phyloP scores from a whole-genome alignment of 768 basidiomycete genomes.

The Lactarius sanguifluus region DNA sequence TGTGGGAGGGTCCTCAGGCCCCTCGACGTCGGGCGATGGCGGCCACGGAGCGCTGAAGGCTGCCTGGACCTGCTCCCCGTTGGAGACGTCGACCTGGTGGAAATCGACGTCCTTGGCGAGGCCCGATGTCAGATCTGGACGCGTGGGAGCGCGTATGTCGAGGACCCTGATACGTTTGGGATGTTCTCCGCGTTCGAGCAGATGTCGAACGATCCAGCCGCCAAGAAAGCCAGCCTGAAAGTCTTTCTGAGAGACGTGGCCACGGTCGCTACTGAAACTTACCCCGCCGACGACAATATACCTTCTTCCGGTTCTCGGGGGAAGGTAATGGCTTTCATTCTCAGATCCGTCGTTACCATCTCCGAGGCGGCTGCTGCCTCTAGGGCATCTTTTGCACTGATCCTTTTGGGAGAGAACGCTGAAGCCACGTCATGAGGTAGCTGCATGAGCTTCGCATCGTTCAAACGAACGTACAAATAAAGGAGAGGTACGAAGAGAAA shows the following conservation, averaged over 20 bases:
- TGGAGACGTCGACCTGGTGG: conserved; percentile 56
- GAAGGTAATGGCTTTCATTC: conserved; percentile 50
- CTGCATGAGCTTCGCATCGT: conserved; percentile 54
- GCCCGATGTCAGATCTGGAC: conserved; percentile 55
- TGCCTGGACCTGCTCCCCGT: conserved; percentile 50
- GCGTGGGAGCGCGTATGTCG: conserved; percentile 63
- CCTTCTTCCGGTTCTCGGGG: conserved; percentile 66
- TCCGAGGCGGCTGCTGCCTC: conserved; percentile 41
- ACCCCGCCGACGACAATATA: conserved; percentile 81
- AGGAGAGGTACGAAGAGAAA: conserved; percentile 27
- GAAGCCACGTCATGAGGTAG: conserved; percentile 48
- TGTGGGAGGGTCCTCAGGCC: conserved; percentile 9
- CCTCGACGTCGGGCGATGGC: conserved; percentile 18
- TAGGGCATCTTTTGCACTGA: conserved; percentile 45
- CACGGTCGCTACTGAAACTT: conserved; percentile 33
- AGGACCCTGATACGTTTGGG: conserved; percentile 61
- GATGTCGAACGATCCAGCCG: conserved; percentile 71
- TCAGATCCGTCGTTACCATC: conserved; percentile 37
- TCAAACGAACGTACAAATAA: conserved; percentile 46
- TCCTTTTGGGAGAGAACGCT: conserved; percentile 53
- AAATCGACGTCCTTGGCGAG: conserved; percentile 54
- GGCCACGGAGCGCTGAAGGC: conserved; percentile 72
- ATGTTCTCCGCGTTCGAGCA: conserved; percentile 70
- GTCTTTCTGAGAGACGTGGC: not conserved
- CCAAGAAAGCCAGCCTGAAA: conserved; percentile 70